phyloP scores from a whole-genome alignment of 2,329 filamentous ascomycete species.

The Nothophaeocryptopus gaeumannii region DNA sequence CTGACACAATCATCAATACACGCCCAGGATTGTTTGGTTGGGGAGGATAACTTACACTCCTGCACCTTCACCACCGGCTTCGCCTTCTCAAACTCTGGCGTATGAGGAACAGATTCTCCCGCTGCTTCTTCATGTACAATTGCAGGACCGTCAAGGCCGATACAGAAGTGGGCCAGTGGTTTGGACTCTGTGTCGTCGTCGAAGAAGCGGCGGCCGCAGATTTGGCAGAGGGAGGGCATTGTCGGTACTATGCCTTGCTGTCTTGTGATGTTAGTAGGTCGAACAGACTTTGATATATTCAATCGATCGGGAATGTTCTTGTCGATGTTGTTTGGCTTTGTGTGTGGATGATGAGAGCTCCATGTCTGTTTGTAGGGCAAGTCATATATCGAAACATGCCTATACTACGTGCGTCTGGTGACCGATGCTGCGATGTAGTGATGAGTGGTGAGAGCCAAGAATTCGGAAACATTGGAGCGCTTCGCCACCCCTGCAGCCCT shows the following conservation, averaged over 20 bases:
- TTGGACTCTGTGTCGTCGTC: constrained; percentile 6
- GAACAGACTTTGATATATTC: neutral
- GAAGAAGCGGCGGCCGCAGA: constrained; percentile 9
- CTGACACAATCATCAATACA: neutral
- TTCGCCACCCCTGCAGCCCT: no score
- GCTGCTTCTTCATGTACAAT: constrained; percentile 7
- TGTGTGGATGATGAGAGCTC: no score
- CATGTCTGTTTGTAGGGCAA: no score
- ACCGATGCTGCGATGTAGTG: no score
- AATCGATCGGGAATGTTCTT: no score
- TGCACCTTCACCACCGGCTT: neutral
- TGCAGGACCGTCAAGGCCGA: constrained; percentile 12
- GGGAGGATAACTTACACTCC: neutral
- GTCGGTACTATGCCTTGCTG: neutral
- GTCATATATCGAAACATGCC: no score
- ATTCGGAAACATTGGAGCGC: no score
- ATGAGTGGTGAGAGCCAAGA: no score
- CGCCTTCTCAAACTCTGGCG: constrained; percentile 10
- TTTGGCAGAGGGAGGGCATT: constrained; percentile 14
- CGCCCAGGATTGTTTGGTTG: neutral
- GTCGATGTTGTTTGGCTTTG: no score
- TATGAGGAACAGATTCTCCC: constrained; percentile 4
- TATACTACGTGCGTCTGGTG: no score
- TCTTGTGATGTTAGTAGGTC: neutral
- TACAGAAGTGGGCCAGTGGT: constrained; percentile 9